These are phyloP conservation scores for Eucalyptus pauciflora DNA, from an alignment of 345 rosid genomes.

Conservation along the genomic window DNA sequence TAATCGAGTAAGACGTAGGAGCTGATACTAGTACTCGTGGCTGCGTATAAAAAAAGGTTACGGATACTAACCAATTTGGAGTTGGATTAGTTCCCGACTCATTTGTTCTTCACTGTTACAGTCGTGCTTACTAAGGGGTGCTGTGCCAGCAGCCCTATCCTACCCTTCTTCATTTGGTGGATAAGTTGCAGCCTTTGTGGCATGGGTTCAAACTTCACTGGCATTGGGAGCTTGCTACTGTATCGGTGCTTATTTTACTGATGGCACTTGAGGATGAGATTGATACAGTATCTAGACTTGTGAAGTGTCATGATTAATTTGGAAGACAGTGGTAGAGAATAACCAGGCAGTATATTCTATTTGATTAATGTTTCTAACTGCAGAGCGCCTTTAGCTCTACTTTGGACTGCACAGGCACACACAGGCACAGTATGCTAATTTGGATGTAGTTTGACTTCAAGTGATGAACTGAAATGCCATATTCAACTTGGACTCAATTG, in stretches of 20 bases:
- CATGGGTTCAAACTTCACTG: neutral
- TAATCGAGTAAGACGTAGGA: neutral
- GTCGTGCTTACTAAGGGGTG: neutral
- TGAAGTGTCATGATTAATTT: neutral
- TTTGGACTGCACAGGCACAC: neutral
- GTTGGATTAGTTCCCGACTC: neutral
- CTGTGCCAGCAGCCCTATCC: neutral
- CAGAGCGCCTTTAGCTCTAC: neutral
- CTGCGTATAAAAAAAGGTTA: neutral
- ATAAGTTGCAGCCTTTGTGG: neutral
- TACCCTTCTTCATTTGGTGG: neutral
- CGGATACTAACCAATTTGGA: neutral
- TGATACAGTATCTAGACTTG: neutral
- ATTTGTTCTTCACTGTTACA: neutral
- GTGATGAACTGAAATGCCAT: neutral
- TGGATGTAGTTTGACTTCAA: neutral
- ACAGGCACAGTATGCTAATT: neutral
- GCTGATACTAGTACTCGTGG: neutral
- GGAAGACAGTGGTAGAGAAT: neutral
- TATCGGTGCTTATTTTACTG: neutral
- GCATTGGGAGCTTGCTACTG: neutral
- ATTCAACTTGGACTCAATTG: neutral
- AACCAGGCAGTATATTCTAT: neutral
- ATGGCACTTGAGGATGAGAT: neutral
- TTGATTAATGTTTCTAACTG: neutral